Conservation (phyloP, 192 early-diverging fungal species). For the Jimgerdemannia flammicorona region DNA sequence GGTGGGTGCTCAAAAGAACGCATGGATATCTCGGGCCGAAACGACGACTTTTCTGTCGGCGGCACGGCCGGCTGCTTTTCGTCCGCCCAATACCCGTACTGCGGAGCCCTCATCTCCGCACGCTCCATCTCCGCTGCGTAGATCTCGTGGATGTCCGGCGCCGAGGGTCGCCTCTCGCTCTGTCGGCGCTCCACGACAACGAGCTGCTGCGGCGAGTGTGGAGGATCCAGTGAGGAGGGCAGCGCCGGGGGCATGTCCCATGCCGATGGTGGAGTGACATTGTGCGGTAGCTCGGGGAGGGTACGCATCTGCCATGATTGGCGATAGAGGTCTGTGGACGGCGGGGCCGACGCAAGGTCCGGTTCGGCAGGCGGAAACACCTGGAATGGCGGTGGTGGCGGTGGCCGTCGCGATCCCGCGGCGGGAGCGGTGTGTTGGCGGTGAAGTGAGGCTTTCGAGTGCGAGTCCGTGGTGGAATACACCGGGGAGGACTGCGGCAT, state of each 20-base stretch:
- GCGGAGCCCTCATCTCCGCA: no score
- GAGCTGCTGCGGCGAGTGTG: neutral
- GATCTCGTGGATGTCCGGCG: neutral
- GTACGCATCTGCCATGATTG: neutral
- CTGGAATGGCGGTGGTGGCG: neutral
- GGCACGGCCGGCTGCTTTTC: neutral
- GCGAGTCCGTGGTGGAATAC: neutral
- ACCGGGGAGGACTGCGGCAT: neutral
- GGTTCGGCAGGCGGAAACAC: neutral
- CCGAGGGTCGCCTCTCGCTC: neutral
- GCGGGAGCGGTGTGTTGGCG: no score
- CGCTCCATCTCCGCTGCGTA: neutral
- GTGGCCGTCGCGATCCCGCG: neutral
- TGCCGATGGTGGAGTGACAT: no score
- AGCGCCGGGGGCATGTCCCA: neutral
- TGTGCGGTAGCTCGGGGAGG: neutral
- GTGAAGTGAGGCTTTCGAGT: no score
- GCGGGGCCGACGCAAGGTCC: no score
- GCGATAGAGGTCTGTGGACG: neutral
- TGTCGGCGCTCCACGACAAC: neutral
- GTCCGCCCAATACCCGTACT: no score
- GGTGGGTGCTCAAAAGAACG: neutral
- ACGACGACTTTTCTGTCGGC: neutral
- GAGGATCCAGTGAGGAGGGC: neutral
- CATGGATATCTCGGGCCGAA: no score